These are phyloP conservation scores for Apiospora malaysiana DNA, from an alignment of 2,329 filamentous ascomycete species.

Conservation along the genomic window DNA sequence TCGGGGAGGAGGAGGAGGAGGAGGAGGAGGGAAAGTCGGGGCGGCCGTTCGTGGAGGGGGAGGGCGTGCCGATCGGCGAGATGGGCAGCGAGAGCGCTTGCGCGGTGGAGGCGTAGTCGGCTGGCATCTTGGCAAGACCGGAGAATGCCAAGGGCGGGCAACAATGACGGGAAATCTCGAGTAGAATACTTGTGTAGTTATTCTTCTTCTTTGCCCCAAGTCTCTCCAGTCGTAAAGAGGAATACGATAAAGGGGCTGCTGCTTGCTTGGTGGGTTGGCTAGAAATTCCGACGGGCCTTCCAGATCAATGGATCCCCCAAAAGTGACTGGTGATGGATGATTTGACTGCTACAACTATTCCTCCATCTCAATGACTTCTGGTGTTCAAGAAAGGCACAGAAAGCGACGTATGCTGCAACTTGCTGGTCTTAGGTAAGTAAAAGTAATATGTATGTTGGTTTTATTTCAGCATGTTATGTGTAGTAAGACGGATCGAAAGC, in stretches of 20 bases:
- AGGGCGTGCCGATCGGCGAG: slow-evolving; percentile 35
- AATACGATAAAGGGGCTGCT: background rate
- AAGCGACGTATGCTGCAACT: background rate
- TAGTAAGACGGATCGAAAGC: slow-evolving; percentile 8
- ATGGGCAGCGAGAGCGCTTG: slow-evolving; percentile 54
- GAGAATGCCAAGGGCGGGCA: background rate
- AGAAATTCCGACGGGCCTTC: background rate
- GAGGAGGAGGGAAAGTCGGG: slow-evolving; percentile 33
- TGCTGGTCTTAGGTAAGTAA: no score
- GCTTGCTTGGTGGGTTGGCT: background rate
- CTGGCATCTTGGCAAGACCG: slow-evolving; percentile 47
- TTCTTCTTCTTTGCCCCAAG: background rate
- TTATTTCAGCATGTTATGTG: background rate
- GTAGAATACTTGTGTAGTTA: background rate
- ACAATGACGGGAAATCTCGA: background rate
- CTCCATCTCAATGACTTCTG: background rate
- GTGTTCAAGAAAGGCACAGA: background rate
- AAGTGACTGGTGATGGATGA: background rate
- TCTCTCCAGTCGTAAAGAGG: background rate
- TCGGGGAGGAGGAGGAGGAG: slow-evolving; percentile 35
- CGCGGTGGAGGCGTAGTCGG: slow-evolving; percentile 57
- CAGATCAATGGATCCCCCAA: background rate
- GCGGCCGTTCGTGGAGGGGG: slow-evolving; percentile 28
- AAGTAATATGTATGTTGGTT: background rate
- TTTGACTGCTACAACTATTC: background rate